A percentile compares a stretch with the other conserved stretches of the same genome.
Evolutionary conservation across 345 rosid species (phyloP).

Genomic region (Leavenworthia alabamica): DNA sequence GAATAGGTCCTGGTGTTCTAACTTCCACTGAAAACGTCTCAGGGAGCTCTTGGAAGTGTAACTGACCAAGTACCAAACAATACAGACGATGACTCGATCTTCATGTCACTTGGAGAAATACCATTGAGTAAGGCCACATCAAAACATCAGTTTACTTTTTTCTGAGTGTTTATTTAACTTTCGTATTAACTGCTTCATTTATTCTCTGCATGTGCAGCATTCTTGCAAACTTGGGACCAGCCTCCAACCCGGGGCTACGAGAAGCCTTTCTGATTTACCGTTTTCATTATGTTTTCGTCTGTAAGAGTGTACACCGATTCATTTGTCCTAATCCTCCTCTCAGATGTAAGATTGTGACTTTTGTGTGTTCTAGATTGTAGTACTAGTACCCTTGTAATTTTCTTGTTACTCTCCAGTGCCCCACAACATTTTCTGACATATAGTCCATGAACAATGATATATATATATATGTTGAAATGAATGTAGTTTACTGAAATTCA

Average conservation of each 20-base stretch:
- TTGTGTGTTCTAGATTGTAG: background rate
- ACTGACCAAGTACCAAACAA: constrained; percentile 18
- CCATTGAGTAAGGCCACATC: constrained; percentile 63
- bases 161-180: background rate
- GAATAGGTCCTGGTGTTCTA: constrained; percentile 6
- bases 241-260: constrained; percentile 58
- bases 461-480: background rate
- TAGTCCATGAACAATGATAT: background rate
- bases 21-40: background rate
- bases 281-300: background rate
- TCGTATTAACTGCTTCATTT: background rate
- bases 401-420: background rate
- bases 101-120: constrained; percentile 96
- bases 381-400: constrained; percentile 7
- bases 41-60: constrained; percentile 25
- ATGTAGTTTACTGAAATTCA: background rate
- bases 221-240: constrained; percentile 78
- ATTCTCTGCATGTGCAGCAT: constrained; percentile 43
- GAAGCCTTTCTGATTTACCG: constrained; percentile 68
- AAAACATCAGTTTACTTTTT: background rate
- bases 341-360: constrained; percentile 3
- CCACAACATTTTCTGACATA: background rate
- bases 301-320: constrained; percentile 10
- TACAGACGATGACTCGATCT: constrained; percentile 79
- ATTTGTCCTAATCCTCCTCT: constrained; percentile 11